A percentile compares a stretch with the other conserved stretches of the same genome.
These are phyloP conservation scores for Pugionium cornutum DNA, from an alignment of 345 rosid species.

Conservation along the genomic window DNA sequence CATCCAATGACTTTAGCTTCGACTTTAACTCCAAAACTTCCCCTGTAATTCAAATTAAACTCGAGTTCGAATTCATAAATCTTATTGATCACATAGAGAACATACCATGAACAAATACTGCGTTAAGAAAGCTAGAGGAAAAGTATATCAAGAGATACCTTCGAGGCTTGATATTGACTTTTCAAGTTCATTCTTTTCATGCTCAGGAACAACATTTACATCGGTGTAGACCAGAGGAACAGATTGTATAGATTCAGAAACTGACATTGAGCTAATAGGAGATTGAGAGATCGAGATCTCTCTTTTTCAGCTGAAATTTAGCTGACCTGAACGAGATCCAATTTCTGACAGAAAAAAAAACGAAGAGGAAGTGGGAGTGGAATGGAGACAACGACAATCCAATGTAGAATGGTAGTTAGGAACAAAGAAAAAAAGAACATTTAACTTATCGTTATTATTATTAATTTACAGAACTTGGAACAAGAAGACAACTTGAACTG, in stretches of 20 bases:
- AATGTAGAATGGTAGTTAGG: conserved; percentile 38
- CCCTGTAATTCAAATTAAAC: conserved; percentile 42
- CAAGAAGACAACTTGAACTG: conserved; percentile 42
- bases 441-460: conserved; percentile 24
- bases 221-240: conserved; percentile 53
- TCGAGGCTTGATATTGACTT: conserved; percentile 54
- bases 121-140: conserved; percentile 1
- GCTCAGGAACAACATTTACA: conserved; percentile 80
- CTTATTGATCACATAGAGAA: conserved; percentile 4
- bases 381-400: conserved; percentile 38
- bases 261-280: conserved; percentile 34
- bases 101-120: conserved; percentile 6
- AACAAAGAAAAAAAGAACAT: conserved; percentile 25
- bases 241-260: conserved; percentile 40
- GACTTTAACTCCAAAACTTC: conserved; percentile 58
- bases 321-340: conserved; percentile 37
- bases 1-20: conserved; percentile 61
- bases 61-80: not conserved
- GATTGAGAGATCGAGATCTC: conserved; percentile 43
- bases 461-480: conserved; percentile 31
- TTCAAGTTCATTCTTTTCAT: conserved; percentile 63
- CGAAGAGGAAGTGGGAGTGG: conserved; percentile 31
- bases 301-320: conserved; percentile 45
- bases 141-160: conserved; percentile 47
- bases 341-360: conserved; percentile 30